A percentile compares a stretch with the other conserved stretches of the same genome.
Conservation (phyloP, 148 eudicot species). For the Bassia scoparia region DNA sequence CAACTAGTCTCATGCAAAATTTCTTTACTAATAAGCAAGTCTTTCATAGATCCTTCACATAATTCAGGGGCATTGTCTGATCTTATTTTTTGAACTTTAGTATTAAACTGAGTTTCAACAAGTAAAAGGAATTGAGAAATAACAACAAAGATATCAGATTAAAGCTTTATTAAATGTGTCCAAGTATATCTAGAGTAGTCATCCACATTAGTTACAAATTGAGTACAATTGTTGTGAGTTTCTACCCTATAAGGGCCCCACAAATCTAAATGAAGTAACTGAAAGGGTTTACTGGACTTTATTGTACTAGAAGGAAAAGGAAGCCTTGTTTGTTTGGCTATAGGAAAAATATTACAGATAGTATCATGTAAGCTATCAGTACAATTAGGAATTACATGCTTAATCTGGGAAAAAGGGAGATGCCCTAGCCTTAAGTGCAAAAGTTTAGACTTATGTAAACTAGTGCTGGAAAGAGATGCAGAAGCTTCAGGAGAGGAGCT, state of each 20-base stretch:
- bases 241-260: too few relatives aligned
- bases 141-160: background rate
- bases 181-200: background rate
- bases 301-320: too few relatives aligned
- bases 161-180: background rate
- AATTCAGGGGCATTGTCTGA: too few relatives aligned
- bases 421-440: background rate
- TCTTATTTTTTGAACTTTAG: background rate
- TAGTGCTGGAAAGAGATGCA: too few relatives aligned
- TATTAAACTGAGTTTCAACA: background rate
- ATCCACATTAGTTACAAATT: background rate
- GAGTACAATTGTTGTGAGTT: background rate
- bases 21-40: background rate
- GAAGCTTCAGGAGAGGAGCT: too few relatives aligned
- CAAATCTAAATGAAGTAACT: too few relatives aligned
- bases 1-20: background rate
- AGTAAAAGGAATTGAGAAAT: background rate
- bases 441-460: background rate
- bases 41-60: too few relatives aligned
- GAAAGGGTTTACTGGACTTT: too few relatives aligned
- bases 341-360: background rate
- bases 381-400: background rate
- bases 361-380: background rate
- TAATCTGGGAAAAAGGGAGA: background rate
- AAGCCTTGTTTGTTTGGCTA: too few relatives aligned